phyloP scores from a whole-genome alignment of 2,329 filamentous ascomycete genomes.

The Diaporthe amygdali region DNA sequence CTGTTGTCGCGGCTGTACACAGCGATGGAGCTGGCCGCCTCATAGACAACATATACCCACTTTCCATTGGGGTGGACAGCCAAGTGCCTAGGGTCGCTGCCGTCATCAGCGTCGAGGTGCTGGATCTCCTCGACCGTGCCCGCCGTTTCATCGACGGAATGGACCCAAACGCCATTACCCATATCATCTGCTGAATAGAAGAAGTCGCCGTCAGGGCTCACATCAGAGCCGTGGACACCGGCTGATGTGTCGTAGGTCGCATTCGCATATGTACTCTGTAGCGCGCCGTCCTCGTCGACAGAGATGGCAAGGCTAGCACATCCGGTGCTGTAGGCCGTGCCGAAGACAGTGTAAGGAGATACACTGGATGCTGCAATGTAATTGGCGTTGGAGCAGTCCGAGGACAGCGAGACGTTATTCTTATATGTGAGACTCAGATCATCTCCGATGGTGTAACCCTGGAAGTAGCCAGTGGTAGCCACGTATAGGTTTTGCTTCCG shows the following conservation, averaged over 20 bases:
- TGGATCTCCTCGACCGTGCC: conserved; percentile 28
- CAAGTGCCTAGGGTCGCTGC: conserved; percentile 34
- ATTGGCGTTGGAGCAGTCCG: conserved; percentile 28
- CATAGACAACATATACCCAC: conserved; percentile 36
- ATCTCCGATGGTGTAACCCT: conserved; percentile 28
- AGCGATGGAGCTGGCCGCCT: conserved; percentile 31
- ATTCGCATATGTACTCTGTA: conserved; percentile 26
- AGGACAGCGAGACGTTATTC: conserved; percentile 25
- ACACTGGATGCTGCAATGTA: conserved; percentile 23
- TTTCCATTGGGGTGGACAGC: conserved; percentile 34
- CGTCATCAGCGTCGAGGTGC: conserved; percentile 28
- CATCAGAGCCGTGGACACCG: conserved; percentile 34
- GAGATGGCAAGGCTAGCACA: conserved; percentile 30
- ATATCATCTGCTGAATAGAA: conserved; percentile 38
- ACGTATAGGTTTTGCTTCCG: conserved; percentile 28
- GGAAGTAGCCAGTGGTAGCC: conserved; percentile 25
- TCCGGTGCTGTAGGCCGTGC: conserved; percentile 29
- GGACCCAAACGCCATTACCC: conserved; percentile 37
- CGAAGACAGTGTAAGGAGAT: conserved; percentile 30
- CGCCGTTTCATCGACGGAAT: conserved; percentile 30
- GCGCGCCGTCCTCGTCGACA: conserved; percentile 28
- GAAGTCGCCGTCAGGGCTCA: conserved; percentile 31
- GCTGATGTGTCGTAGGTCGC: conserved; percentile 27
- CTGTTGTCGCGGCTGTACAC: conserved; percentile 31
- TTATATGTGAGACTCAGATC: conserved; percentile 25